Evolutionary conservation across 352 stramenopile genomes (phyloP).

Genomic region (Globisporangium orthogonon): DNA sequence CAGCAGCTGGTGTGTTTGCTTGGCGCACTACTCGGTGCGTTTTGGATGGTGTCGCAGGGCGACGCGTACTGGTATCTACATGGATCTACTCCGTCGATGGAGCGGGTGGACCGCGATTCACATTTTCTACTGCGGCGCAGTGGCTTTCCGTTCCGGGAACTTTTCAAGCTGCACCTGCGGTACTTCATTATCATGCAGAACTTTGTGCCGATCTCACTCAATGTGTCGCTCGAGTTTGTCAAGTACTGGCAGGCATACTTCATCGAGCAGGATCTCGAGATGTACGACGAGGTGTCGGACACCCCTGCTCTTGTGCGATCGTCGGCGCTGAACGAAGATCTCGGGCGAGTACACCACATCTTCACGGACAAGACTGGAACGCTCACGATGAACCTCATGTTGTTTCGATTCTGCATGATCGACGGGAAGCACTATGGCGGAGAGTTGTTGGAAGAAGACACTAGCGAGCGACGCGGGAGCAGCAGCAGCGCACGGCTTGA

Average conservation of each 20-base stretch:
- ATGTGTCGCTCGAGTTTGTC: slow-evolving; percentile 96
- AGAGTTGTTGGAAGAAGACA: slow-evolving; percentile 33
- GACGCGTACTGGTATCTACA: slow-evolving; percentile 66
- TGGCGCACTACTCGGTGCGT: slow-evolving; percentile 50
- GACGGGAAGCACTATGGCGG: slow-evolving; percentile 91
- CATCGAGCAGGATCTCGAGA: slow-evolving; percentile 89
- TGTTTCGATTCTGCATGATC: slow-evolving; percentile 95
- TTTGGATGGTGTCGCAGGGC: slow-evolving; percentile 64
- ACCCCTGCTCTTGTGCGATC: slow-evolving; percentile 78
- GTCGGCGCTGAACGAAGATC: slow-evolving; percentile 88
- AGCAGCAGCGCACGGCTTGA: neutral
- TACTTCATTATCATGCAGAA: slow-evolving; percentile 98
- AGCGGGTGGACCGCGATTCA: neutral
- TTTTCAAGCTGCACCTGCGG: slow-evolving; percentile 78
- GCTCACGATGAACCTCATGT: slow-evolving; percentile 94
- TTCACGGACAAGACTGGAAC: slow-evolving; percentile 96
- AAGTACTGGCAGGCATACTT: slow-evolving; percentile 95
- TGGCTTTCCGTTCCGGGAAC: slow-evolving; percentile 40
- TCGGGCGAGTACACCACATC: slow-evolving; percentile 88
- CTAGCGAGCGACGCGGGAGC: neutral
- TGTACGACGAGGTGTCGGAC: slow-evolving; percentile 90
- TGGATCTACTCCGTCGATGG: neutral
- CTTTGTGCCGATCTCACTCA: slow-evolving; percentile 98
- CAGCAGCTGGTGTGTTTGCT: slow-evolving; percentile 70
- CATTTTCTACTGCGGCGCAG: slow-evolving; percentile 4